A percentile compares a stretch with the other conserved stretches of the same genome.
phyloP scores from a whole-genome alignment of 2,329 filamentous ascomycete species.

The Pseudocercospora eumusae region DNA sequence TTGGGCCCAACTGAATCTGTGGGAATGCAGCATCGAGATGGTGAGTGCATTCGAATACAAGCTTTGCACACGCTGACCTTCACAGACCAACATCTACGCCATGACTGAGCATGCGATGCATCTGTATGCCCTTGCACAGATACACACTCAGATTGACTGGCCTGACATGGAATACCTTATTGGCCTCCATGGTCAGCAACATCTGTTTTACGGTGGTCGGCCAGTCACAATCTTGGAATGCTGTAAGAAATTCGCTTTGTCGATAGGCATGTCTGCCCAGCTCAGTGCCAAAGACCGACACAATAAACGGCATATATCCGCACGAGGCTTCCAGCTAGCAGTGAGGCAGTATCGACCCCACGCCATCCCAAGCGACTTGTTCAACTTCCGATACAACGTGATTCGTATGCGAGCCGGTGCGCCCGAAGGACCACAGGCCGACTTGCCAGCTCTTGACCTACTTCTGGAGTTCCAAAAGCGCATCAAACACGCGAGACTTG shows the following conservation, averaged over 20 bases:
- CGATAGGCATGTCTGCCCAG: constrained; percentile 6
- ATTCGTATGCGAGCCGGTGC: constrained; percentile 10
- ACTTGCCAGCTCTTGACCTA: constrained; percentile 1
- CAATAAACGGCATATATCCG: not conserved
- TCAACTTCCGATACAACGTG: constrained; percentile 9
- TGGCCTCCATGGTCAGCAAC: constrained; percentile 1
- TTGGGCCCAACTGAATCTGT: constrained; percentile 10
- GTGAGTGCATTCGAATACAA: not conserved
- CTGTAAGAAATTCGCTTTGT: not conserved
- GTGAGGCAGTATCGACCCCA: constrained; percentile 5
- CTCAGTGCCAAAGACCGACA: not conserved
- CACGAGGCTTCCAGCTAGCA: not conserved
- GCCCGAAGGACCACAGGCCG: not conserved
- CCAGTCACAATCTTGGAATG: constrained; percentile 2
- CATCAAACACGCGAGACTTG: not conserved
- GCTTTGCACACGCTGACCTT: not conserved
- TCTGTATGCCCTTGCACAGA: not conserved
- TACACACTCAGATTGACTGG: constrained; percentile 1
- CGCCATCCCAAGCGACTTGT: constrained; percentile 7
- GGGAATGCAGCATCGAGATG: constrained; percentile 12
- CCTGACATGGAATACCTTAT: constrained; percentile 12
- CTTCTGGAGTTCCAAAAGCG: constrained; percentile 7
- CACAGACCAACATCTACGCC: not conserved
- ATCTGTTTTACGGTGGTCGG: constrained; percentile 12
- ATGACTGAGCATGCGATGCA: not conserved